Base-by-base conservation (phyloP, 805 yeast genomes). In the Monosporozyma servazzii region DNA sequence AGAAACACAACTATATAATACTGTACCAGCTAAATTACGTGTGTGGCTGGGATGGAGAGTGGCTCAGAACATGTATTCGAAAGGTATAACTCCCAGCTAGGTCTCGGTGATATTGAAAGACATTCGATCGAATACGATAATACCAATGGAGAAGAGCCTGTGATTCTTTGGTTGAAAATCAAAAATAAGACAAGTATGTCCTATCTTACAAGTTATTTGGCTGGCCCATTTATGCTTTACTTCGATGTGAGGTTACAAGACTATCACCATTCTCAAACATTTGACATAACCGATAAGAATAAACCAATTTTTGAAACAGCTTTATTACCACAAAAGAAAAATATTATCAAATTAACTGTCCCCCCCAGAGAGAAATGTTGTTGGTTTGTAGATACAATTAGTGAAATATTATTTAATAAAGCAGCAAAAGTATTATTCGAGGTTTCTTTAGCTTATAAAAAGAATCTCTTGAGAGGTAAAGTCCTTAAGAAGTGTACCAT, bases 261-360 rank as follows among this genome's bases (percentile, higher is more conserved):
- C 7, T 86, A 75, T 58, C 71, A 77, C 46, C 79, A 75, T 51
- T 64, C 74, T 4, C 65, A 73, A 48, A 56, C 67, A 17, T 72
- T 75, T 21, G 82, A 82, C 58, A 74, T 82, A n/a, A 80, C 88
- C 3, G 87, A 86, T 0, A 47, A 43, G 17, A 88, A 85, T 60
- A 88, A 83, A 58, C 95, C 95, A 0, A 70, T 70, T 21, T 86
- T 75, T 62, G 87, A 84, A 57, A 83, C 89, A 0, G 86, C 81
- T 60, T 58, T 86, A 29, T 74, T 75, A 40, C 84, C 93, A 1
- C 86, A 86, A 5, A 86, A 82, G 59, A 71, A 78, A n/a, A 75
- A 85, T 52, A 68, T 69, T 31, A 78, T 79, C 2, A 85, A 84
- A 55, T 61, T 86, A 30, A 75, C 84, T 4, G 68, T 85, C 58